Percentiles rank a stretch among this genome's conserved stretches.
phyloP scores from a whole-genome alignment of 805 yeast species.

The Suhomyces xylopsoci region DNA sequence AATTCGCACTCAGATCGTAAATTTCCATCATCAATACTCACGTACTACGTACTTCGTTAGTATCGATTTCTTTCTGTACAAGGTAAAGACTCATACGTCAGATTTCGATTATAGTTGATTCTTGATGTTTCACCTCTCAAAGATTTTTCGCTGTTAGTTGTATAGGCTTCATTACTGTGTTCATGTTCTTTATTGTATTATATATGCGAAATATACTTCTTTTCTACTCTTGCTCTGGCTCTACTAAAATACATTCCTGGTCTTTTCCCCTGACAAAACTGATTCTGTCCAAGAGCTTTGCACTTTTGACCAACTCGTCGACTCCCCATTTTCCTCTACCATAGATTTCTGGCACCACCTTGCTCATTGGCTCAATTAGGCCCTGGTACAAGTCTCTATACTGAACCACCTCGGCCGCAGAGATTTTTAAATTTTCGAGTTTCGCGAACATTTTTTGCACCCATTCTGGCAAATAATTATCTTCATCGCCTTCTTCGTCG shows the following conservation, averaged over 20 bases:
- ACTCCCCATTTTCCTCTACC: conserved; percentile 49
- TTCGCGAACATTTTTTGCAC: conserved; percentile 38
- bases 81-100: too few relatives aligned
- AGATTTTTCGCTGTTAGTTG: too few relatives aligned
- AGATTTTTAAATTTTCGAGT: conserved; percentile 35
- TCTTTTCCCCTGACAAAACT: conserved; percentile 47
- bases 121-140: too few relatives aligned
- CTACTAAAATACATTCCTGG: conserved; percentile 41
- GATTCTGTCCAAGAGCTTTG: conserved; percentile 49
- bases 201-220: too few relatives aligned
- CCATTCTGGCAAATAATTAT: conserved; percentile 50
- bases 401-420: conserved; percentile 53
- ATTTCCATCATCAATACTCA: too few relatives aligned
- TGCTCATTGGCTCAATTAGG: conserved; percentile 46
- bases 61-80: too few relatives aligned
- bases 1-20: too few relatives aligned
- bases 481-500: conserved; percentile 21
- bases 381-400: conserved; percentile 52
- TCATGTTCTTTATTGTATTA: too few relatives aligned
- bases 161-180: too few relatives aligned
- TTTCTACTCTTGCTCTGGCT: not conserved
- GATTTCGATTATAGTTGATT: too few relatives aligned
- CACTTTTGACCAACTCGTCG: conserved; percentile 48
- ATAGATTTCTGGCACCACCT: conserved; percentile 57
- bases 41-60: too few relatives aligned